Base-by-base conservation (phyloP, 2,329 filamentous ascomycete species). In the Claviceps sp. region DNA sequence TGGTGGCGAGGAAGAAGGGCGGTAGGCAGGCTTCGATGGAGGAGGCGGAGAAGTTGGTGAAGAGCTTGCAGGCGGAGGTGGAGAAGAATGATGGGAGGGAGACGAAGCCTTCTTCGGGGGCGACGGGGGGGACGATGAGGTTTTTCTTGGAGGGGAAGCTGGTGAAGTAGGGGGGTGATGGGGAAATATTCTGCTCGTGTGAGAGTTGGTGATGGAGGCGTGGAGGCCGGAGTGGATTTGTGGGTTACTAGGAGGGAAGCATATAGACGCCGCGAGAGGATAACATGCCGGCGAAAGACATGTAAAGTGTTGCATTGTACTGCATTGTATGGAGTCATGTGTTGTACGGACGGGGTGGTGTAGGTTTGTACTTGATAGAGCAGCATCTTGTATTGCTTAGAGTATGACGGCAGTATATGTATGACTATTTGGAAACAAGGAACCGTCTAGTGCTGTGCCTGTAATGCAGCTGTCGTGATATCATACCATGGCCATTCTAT, bases 1-100 rank as follows among this genome's bases (percentile, higher is more conserved):
- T 84, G 50, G 60, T 96, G 48, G 79, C 81, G n/a, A 65, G 64
- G 53, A 78, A 78, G 64, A 90, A 84, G 74, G 78, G 75, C 59
- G 74, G 75, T 54, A 74, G 75, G 57, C 73, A 76, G 56, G 73
- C 73, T 53, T 81, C 85, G 0, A 60, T 61, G 40, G 78, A 81
- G 24, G 83, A 90, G 66, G 80, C 79, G 20, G 64, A 76, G 55
- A 73, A 67, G 24, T 65, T 90, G 45, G 60, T 91, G 30, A 56
- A 54, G 46, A 63, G 57, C 47, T 61, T 76, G 7, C 57, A 59
- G 54, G 69, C 70, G 16, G 59, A 59, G 46, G 56, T 67, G 11
- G 63, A 66, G 46, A 60, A 60, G 14, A 52, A 61, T 14, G 69
- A 66, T 0, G 72, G 66, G 52, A 73, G 62, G 58, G 72, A 78